Evolutionary conservation across 805 yeast species (phyloP).

Genomic region (Teunomyces panamensis): DNA sequence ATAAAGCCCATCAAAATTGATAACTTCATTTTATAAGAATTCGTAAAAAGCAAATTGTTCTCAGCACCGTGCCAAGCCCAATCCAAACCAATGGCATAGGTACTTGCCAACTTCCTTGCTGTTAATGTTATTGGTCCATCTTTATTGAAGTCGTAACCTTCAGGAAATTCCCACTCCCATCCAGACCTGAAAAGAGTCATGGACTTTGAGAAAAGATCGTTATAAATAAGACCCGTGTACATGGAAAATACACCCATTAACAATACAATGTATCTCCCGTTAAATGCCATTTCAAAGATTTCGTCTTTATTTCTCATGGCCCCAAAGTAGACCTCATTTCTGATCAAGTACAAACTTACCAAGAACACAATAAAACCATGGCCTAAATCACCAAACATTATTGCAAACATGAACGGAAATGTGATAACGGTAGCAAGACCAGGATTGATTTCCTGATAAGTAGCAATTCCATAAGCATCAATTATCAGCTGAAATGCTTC

Average conservation of each 20-base stretch:
- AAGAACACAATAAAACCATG: conserved; percentile 84
- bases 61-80: conserved; percentile 98
- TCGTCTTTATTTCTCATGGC: conserved; percentile 73
- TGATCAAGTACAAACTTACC: conserved; percentile 68
- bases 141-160: conserved; percentile 64
- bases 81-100: conserved; percentile 84
- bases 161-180: conserved; percentile 81
- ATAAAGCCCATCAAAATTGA: conserved; percentile 91
- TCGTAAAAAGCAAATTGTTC: conserved; percentile 82
- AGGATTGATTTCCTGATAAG: conserved; percentile 93
- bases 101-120: conserved; percentile 61
- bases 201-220: conserved; percentile 89
- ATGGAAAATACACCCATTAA: conserved; percentile 94
- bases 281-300: conserved; percentile 92
- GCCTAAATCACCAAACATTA: conserved; percentile 98
- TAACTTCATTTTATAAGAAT: conserved; percentile 96
- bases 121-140: conserved; percentile 38
- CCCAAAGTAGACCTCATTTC: conserved; percentile 69
- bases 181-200: conserved; percentile 86
- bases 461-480: conserved; percentile 93
- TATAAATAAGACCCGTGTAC: conserved; percentile 92
- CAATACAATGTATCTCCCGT: conserved; percentile 86
- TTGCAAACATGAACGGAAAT: conserved; percentile 97
- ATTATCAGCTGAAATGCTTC: conserved; percentile 89
- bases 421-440: conserved; percentile 93